phyloP scores from a whole-genome alignment of 2,329 filamentous ascomycete genomes.

The Exophiala aquamarina region DNA sequence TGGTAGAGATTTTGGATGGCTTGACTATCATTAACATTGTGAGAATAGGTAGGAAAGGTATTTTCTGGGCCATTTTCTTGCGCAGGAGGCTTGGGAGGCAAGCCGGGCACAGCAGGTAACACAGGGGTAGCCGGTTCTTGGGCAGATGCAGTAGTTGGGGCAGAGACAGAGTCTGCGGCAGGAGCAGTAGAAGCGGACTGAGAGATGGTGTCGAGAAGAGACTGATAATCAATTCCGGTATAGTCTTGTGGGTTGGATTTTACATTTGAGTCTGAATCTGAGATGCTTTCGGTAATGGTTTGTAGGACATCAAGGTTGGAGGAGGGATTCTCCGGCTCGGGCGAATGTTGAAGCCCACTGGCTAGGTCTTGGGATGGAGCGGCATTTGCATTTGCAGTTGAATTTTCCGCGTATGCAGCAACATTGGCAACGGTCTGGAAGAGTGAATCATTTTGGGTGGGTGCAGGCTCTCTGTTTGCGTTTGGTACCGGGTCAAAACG shows the following conservation, averaged over 20 bases:
- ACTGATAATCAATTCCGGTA: conserved; percentile 49
- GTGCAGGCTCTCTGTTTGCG: conserved; percentile 6
- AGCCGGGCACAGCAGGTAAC: conserved; percentile 37
- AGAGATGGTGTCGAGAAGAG: conserved; percentile 49
- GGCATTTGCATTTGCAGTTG: conserved; percentile 12
- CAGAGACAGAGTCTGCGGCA: conserved; percentile 28
- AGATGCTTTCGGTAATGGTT: conserved; percentile 6
- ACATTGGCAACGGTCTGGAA: conserved; percentile 18
- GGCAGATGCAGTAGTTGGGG: conserved; percentile 29
- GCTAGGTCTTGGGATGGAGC: conserved; percentile 1
- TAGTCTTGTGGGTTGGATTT: conserved; percentile 19
- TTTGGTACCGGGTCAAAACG: conserved; percentile 8
- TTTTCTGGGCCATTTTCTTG: conserved; percentile 39
- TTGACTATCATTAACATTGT: neutral
- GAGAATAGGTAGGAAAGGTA: conserved; percentile 6
- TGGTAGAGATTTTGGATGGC: neutral
- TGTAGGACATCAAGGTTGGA: conserved; percentile 1
- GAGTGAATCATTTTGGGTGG: conserved; percentile 14
- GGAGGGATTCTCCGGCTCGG: conserved; percentile 9
- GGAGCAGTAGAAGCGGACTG: conserved; percentile 35
- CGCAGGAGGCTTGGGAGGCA: conserved; percentile 46
- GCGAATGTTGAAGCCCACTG: conserved; percentile 5
- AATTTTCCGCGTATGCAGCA: conserved; percentile 11
- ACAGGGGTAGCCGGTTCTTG: conserved; percentile 34
- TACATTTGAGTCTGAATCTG: conserved; percentile 12